Evolutionary conservation across 2,329 filamentous ascomycete species (phyloP), one percentile per base, ranked within the genome.

Genomic region (Fusarium mundagurra): DNA sequence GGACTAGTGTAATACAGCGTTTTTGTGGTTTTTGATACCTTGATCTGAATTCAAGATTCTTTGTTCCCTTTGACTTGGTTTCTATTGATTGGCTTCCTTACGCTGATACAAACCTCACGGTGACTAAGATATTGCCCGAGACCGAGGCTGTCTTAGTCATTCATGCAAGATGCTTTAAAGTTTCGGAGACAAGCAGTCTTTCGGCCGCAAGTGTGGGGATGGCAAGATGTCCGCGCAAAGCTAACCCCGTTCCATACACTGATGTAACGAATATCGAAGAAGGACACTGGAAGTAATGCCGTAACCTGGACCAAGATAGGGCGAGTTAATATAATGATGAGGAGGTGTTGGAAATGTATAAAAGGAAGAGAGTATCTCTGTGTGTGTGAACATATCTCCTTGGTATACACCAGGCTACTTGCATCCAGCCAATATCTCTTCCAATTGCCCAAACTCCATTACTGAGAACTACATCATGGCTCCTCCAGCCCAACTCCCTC

Each of bases 11-110:
- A 64, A 70, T 57, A 64, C 20, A 73, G 69, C 59, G 73, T 66
- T 65, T 67, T 66, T 45, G 38, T 61, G 47, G 44, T 61, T 60
- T 51, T 61, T 48, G 45, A 74, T 77, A 77, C 71, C 76, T 78
- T 66, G 73, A 50, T 51, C 34, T 71, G 51, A 61, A 55, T 67
- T 60, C 29, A 71, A 54, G 48, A 45, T 59, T 54, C 20, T 39
- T 60, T 54, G 53, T 44, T 66, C 27, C n/a, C 13, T 20, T 43
- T 33, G 38, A 53, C 16, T 39, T 38, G 14, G 17, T 17, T 29
- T 12, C 24, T n/a, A 6, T 31, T 41, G 51, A 39, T 16, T 64
- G 50, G 31, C 39, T 43, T 22, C 29, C 44, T 29, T 51, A 24
- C 16, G 8, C 36, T 17, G 16, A 48, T 27, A 24, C 24, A 36